Conservation (phyloP, 345 rosid species). For the Stellera chamaejasme region DNA sequence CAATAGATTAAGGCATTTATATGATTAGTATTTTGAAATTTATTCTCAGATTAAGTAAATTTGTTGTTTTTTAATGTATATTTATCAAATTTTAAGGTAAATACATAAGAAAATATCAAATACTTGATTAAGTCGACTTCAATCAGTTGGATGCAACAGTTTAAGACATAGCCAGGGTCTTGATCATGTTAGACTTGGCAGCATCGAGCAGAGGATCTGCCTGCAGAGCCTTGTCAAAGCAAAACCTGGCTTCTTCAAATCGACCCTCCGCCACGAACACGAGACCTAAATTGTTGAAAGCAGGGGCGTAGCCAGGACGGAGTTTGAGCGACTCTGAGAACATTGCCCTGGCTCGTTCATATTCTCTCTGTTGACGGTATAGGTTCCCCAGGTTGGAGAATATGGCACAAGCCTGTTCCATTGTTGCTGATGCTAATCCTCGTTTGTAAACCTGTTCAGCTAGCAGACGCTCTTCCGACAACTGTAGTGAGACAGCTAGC, state of each 20-base stretch:
- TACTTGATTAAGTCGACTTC: too few relatives aligned
- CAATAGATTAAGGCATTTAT: too few relatives aligned
- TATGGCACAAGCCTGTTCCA: conserved; percentile 57
- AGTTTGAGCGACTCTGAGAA: conserved; percentile 76
- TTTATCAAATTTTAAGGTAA: too few relatives aligned
- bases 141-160: too few relatives aligned
- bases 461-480: conserved; percentile 55
- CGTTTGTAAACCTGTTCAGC: conserved; percentile 62
- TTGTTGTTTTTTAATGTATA: too few relatives aligned
- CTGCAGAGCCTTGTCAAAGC: conserved; percentile 62
- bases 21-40: too few relatives aligned
- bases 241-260: conserved; percentile 87
- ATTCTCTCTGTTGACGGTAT: conserved; percentile 66
- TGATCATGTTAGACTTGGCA: conserved; percentile 78
- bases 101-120: too few relatives aligned
- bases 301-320: conserved; percentile 88
- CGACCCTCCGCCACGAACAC: conserved; percentile 80
- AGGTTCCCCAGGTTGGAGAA: conserved; percentile 93
- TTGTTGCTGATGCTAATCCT: conserved; percentile 52
- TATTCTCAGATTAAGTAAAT: too few relatives aligned
- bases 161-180: conserved; percentile 34
- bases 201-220: conserved; percentile 86
- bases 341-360: conserved; percentile 86
- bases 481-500: conserved; percentile 72
- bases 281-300: conserved; percentile 89